These are phyloP conservation scores for Globisporangium acanthophoron DNA, from an alignment of 352 stramenopile genomes.

Conservation along the genomic window DNA sequence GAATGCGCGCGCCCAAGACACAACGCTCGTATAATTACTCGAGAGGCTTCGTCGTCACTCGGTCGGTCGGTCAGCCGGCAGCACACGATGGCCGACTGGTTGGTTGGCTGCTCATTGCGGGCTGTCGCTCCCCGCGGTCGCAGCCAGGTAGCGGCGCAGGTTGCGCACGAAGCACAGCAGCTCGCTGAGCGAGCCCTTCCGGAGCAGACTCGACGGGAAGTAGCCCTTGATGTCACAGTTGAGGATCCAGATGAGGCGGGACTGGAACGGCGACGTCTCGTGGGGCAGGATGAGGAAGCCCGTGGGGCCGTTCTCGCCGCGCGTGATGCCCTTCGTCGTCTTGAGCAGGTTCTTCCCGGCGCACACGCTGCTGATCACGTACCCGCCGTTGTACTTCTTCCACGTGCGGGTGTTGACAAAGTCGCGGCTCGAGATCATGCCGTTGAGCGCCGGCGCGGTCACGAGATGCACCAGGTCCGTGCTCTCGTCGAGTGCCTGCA, in stretches of 20 bases:
- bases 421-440: constrained; percentile 77
- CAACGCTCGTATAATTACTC: not conserved
- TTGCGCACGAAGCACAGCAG: constrained; percentile 78
- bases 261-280: constrained; percentile 71
- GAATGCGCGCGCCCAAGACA: not conserved
- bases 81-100: not conserved
- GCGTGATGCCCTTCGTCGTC: constrained; percentile 63
- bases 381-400: constrained; percentile 66
- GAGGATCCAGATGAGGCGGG: constrained; percentile 73
- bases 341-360: constrained; percentile 72
- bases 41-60: not conserved
- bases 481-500: constrained; percentile 57
- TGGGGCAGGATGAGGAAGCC: constrained; percentile 74
- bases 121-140: constrained; percentile 32
- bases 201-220: constrained; percentile 71
- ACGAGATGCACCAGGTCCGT: constrained; percentile 71
- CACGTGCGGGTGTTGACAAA: constrained; percentile 78
- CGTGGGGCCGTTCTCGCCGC: constrained; percentile 67
- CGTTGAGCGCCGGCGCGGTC: constrained; percentile 55
- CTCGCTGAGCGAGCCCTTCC: constrained; percentile 76
- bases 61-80: no score
- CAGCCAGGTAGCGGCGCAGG: constrained; percentile 57
- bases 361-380: constrained; percentile 57
- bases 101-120: constrained; percentile 13
- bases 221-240: constrained; percentile 87